A percentile compares a stretch with the other conserved stretches of the same genome.
phyloP scores from a whole-genome alignment of 805 yeast genomes.

The Wickerhamomyces chambardii region DNA sequence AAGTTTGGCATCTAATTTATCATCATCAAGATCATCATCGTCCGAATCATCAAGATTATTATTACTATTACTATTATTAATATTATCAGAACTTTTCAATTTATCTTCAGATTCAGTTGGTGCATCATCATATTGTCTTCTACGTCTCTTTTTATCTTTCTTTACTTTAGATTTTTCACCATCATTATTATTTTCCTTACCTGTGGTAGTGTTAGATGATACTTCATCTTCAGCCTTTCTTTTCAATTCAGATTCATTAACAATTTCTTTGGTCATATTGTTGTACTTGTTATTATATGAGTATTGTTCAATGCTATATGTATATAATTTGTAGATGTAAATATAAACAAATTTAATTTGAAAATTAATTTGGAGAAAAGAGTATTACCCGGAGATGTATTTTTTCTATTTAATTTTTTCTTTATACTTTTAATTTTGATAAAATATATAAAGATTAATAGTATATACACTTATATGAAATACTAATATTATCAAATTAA shows the following conservation, averaged over 20 bases:
- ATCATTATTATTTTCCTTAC: slow-evolving; percentile 11
- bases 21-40: slow-evolving; percentile 44
- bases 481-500: no score
- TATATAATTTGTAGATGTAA: neutral
- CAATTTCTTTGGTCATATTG: slow-evolving; percentile 18
- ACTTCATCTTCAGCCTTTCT: slow-evolving; percentile 1
- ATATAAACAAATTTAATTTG: neutral
- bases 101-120: slow-evolving; percentile 39
- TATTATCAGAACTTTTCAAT: slow-evolving; percentile 9
- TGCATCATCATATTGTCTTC: slow-evolving; percentile 54
- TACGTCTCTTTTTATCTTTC: slow-evolving; percentile 43
- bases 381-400: neutral
- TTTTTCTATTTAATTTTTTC: no score
- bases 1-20: slow-evolving; percentile 32
- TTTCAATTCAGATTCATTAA: slow-evolving; percentile 1
- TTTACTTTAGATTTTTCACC: slow-evolving; percentile 14
- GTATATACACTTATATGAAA: no score
- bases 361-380: neutral
- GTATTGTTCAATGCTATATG: no score
- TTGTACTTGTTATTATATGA: no score
- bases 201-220: slow-evolving; percentile 6
- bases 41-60: slow-evolving; percentile 42
- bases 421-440: no score
- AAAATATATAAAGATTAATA: no score
- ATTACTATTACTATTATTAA: slow-evolving; percentile 35